phyloP scores from a whole-genome alignment of 257 asterid species.

The Scutellaria minor region DNA sequence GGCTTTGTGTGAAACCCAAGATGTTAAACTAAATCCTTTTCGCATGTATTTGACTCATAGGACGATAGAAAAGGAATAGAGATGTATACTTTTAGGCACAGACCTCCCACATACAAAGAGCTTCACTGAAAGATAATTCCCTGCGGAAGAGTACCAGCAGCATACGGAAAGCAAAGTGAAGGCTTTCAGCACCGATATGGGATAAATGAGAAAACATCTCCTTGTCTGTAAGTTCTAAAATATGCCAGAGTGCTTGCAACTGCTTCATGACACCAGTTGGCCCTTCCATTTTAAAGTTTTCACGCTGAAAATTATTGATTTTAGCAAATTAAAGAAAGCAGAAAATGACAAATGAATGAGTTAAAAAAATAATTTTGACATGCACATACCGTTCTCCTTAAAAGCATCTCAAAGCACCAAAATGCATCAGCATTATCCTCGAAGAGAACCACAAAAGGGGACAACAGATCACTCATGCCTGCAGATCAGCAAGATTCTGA shows the following conservation, averaged over 20 bases:
- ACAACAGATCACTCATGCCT: slow-evolving; percentile 98
- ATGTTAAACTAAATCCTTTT: slow-evolving; percentile 19
- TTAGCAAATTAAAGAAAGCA: slow-evolving; percentile 35
- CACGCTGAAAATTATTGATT: slow-evolving; percentile 59
- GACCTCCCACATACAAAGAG: slow-evolving; percentile 99
- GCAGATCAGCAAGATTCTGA: slow-evolving; percentile 36
- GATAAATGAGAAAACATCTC: slow-evolving; percentile 90
- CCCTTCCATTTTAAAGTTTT: slow-evolving; percentile 94
- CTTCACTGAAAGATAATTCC: slow-evolving; percentile 87
- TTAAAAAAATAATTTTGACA: slow-evolving; percentile 1
- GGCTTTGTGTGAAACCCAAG: slow-evolving; percentile 21
- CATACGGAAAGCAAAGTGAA: slow-evolving; percentile 98
- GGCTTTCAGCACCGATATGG: slow-evolving; percentile 92
- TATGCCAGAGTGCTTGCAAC: slow-evolving; percentile 92
- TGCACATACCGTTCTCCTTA: slow-evolving; percentile 81
- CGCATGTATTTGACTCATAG: slow-evolving; percentile 26
- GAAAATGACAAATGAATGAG: slow-evolving; percentile 21
- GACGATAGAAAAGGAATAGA: slow-evolving; percentile 17
- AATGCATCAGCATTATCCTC: slow-evolving; percentile 99
- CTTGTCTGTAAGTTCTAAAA: slow-evolving; percentile 84
- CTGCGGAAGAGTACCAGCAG: slow-evolving; percentile 98
- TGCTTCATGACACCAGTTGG: slow-evolving; percentile 98
- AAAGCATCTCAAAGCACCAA: slow-evolving; percentile 99
- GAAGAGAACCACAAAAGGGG: slow-evolving; percentile 97
- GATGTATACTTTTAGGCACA: slow-evolving; percentile 46